Evolutionary conservation across 257 asterid species (phyloP).

Genomic region (Gynochthodes officinalis): DNA sequence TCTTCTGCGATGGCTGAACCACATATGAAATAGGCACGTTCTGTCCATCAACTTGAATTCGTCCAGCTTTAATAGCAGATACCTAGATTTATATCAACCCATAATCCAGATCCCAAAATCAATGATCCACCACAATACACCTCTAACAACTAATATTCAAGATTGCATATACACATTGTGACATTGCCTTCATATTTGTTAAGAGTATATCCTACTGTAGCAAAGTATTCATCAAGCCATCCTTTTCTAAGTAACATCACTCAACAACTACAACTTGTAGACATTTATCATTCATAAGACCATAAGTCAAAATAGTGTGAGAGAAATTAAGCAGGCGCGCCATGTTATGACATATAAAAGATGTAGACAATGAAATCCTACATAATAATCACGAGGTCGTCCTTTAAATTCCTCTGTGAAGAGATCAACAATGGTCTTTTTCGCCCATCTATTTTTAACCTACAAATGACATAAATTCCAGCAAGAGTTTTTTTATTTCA

Average conservation of each 20-base stretch:
- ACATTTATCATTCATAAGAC: background rate
- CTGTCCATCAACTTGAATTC: slow-evolving; percentile 89
- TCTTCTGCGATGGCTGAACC: slow-evolving; percentile 74
- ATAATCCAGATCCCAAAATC: slow-evolving; percentile 7
- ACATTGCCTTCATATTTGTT: background rate
- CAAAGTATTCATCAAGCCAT: background rate
- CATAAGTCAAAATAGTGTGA: too few species aligned
- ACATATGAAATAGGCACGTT: slow-evolving; percentile 61
- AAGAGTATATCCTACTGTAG: background rate
- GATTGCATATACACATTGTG: background rate
- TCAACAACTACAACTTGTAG: background rate
- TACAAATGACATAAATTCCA: slow-evolving; percentile 27
- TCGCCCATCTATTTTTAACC: slow-evolving; percentile 91
- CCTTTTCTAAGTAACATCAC: background rate
- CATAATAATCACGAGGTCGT: slow-evolving; percentile 79
- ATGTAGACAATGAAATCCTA: slow-evolving; percentile 23
- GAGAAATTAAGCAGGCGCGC: background rate
- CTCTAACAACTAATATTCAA: background rate
- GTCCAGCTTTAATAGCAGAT: slow-evolving; percentile 82
- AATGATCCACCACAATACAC: background rate
- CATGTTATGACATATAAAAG: background rate
- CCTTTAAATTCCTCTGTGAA: slow-evolving; percentile 91
- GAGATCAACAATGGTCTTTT: slow-evolving; percentile 85
- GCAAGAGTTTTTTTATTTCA: background rate
- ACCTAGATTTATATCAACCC: slow-evolving; percentile 38